Percentiles rank a stretch among this genome's conserved stretches.
phyloP scores from a whole-genome alignment of 768 basidiomycete genomes.

The Lactifluus hygrophoroides region DNA sequence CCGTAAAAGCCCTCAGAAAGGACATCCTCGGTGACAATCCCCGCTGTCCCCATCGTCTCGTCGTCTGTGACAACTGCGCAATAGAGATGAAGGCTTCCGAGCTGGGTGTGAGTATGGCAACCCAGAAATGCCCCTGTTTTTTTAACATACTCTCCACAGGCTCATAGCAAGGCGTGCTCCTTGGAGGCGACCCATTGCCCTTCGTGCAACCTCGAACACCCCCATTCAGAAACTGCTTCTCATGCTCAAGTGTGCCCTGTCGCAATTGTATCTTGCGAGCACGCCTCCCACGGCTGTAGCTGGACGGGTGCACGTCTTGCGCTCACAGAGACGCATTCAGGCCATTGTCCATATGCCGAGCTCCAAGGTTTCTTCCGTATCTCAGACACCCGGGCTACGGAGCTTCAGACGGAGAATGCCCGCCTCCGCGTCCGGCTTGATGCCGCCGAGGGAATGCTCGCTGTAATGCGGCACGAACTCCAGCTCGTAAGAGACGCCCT shows the following conservation, averaged over 20 bases:
- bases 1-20: slow-evolving; percentile 35
- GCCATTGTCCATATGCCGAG: slow-evolving; percentile 47
- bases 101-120: slow-evolving; percentile 27
- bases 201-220: slow-evolving; percentile 33
- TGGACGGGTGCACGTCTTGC: slow-evolving; percentile 41
- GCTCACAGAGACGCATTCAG: slow-evolving; percentile 31
- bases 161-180: slow-evolving; percentile 34
- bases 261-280: slow-evolving; percentile 34
- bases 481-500: slow-evolving; percentile 45
- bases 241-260: slow-evolving; percentile 36
- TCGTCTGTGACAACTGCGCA: slow-evolving; percentile 24
- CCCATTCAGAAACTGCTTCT: slow-evolving; percentile 27
- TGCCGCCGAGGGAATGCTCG: slow-evolving; percentile 47
- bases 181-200: slow-evolving; percentile 32
- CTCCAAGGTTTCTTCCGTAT: slow-evolving; percentile 52
- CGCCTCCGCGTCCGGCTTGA: slow-evolving; percentile 51
- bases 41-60: slow-evolving; percentile 32
- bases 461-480: slow-evolving; percentile 48
- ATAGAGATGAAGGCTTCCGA: slow-evolving; percentile 33
- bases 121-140: not conserved
- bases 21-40: slow-evolving; percentile 26
- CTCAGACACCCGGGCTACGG: slow-evolving; percentile 27
- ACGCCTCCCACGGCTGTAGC: slow-evolving; percentile 42
- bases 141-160: not conserved
- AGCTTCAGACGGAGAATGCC: slow-evolving; percentile 56